Percentiles rank a stretch among this genome's conserved stretches.
Evolutionary conservation across 2,329 filamentous ascomycete species (phyloP).

Genomic region (Paecilomyces fulvus): DNA sequence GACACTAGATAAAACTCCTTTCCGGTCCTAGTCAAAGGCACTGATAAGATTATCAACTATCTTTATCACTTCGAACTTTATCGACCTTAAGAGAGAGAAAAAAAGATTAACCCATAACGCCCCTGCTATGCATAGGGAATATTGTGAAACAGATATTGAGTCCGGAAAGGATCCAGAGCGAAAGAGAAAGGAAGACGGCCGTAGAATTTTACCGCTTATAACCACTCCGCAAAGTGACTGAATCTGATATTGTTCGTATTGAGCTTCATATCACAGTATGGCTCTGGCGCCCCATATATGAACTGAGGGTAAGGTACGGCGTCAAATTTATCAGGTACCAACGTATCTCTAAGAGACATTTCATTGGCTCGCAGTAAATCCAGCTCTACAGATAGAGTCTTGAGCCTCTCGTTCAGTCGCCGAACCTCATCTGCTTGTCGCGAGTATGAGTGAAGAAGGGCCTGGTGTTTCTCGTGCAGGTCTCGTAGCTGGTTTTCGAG

Average conservation of each 20-base stretch:
- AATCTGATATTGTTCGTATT: conserved; percentile 7
- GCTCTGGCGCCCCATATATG: conserved; percentile 12
- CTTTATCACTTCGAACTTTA: neutral
- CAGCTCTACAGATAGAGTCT: conserved; percentile 17
- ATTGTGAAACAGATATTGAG: neutral
- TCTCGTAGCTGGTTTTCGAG: conserved; percentile 70
- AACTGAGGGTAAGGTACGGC: conserved; percentile 16
- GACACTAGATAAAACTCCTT: neutral
- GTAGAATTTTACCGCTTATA: neutral
- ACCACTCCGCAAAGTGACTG: neutral
- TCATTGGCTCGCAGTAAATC: conserved; percentile 11
- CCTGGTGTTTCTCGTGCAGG: conserved; percentile 33
- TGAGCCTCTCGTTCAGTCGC: conserved; percentile 17
- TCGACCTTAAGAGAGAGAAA: neutral
- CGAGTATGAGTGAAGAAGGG: conserved; percentile 22
- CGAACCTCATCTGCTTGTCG: conserved; percentile 21
- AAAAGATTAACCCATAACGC: neutral
- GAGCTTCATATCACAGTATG: conserved; percentile 15
- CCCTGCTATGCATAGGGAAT: neutral
- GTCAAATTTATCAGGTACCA: conserved; percentile 18
- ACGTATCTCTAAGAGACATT: conserved; percentile 10
- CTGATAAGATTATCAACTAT: neutral
- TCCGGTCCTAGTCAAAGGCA: neutral
- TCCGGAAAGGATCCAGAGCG: neutral
- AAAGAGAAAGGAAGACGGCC: neutral